Base-by-base conservation (phyloP, 805 yeast genomes). In the Metschnikowia peoriensis region DNA sequence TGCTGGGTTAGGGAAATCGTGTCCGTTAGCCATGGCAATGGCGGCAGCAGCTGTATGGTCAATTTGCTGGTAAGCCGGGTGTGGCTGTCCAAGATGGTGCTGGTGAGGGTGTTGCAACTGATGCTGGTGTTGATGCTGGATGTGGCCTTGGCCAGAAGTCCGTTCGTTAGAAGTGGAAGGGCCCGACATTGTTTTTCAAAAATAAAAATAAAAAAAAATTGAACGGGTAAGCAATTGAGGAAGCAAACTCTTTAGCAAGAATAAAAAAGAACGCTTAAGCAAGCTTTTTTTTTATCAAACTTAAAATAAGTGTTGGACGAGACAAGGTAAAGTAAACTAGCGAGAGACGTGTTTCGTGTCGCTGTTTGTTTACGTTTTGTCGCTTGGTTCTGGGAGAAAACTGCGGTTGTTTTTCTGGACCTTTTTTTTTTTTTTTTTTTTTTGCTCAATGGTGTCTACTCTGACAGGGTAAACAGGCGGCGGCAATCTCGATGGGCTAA, bases 21-120 rank as follows among this genome's bases (percentile, higher is more conserved):
- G 63, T 17, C 58, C 57, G 29, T 58, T 56, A 28, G 62, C 61
- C 55, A 58, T 52, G 9, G 63, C 63, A 44, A 59, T 59, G 43
- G 63, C 63, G 7, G 63, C 63, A n/a, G 63, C 63, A 4, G 63
- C 53, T 22, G 61, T 59, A 47, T 59, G 63, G 57, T 59, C 63
- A 60, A 59, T 51, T 28, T 50, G 62, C 37, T 56, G 61, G 54
- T 58, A 59, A 35, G 49, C 58, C 15, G 55, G 57, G 55, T 59
- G 62, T 46, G 54, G 55, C 41, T 52, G 61, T 38, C 56, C 56
- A 40, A 53, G 49, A 48, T 56, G 55, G 44, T 54, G 61, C 44
- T 54, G 61, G 48, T 54, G 57, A 38, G 48, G 54, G 55, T 38
- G 40, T 38, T 38, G 40, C 11, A n/a, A 15, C 12, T 46, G 47